Base-by-base conservation (phyloP, 805 yeast species). In the Aciculoconidium aculeatum region DNA sequence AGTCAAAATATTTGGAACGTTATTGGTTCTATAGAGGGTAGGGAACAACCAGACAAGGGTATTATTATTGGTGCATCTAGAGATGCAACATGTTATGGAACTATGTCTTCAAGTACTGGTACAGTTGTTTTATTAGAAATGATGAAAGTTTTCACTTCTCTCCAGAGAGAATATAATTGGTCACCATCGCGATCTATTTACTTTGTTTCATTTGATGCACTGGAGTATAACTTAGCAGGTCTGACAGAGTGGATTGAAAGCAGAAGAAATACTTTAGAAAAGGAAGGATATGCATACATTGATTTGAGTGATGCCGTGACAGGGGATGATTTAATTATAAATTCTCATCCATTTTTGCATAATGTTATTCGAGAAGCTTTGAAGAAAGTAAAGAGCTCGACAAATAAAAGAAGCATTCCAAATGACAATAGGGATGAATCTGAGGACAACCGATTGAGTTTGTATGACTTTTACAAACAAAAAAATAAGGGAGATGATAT, bases 201-300 rank as follows among this genome's bases (percentile, higher is more conserved):
- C 46, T 87, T 88, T 57, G 75, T 76, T 0, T 83, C 95, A 1
- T 86, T 82, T 61, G 94, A 88, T 44, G 96, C 83, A 1, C 61
- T 81, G 0, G 76, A 78, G 37, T 86, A 80, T 45, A 87, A 87
- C 49, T 59, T 68, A 41, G 95, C 92, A 0, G 97, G 97, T 0
- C 67, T 84, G n/a, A 68, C 87, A 0, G 90, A 81, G 45, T 77
- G 88, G 70, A 65, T 79, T 5, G 83, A 80, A 41, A 58, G 65
- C 20, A 68, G 70, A 33, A 51, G 59, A n/a, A 67, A 70, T 14
- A 67, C 65, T 21, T 56, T 86, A 15, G 59, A 65, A 30, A 66
- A 72, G 26, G 79, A 80, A 39, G 80, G 81, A 0, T 77, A 72
- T 44, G 66, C 84, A 0, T 80, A 82, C 41, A 67, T 88, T 34